Conservation (phyloP, 805 yeast genomes). For the Candida adriatica region DNA sequence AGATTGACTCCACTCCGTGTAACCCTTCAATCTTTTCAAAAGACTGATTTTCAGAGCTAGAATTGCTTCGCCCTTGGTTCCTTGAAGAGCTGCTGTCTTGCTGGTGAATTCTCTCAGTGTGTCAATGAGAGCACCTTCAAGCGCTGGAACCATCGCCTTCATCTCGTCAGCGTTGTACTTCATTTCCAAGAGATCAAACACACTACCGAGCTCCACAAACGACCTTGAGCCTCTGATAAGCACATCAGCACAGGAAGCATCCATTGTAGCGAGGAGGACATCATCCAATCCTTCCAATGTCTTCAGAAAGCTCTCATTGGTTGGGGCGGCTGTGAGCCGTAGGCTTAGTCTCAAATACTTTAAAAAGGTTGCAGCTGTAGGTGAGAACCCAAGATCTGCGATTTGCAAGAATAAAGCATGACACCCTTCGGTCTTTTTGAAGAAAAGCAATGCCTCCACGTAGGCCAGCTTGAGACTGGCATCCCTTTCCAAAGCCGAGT, state of each 20-base stretch:
- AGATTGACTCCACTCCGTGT: conserved; percentile 3
- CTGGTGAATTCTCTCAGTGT: not conserved
- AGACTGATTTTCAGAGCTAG: conserved; percentile 5
- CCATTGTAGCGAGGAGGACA: conserved; percentile 8
- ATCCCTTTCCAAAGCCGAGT: not conserved
- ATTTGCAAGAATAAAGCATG: not conserved
- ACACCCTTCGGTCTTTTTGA: not conserved
- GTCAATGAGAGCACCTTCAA: conserved; percentile 1
- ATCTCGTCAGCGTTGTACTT: conserved; percentile 1
- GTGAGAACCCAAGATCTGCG: not conserved
- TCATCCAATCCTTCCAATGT: conserved; percentile 7
- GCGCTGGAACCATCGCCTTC: not conserved
- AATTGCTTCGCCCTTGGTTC: conserved; percentile 1
- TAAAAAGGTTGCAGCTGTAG: conserved; percentile 2
- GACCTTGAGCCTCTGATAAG: conserved; percentile 3
- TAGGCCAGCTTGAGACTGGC: not conserved
- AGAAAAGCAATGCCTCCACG: not conserved
- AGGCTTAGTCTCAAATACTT: no score
- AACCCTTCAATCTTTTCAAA: conserved; percentile 3
- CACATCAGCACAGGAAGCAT: not conserved
- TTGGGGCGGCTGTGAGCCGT: no score
- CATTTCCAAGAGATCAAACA: conserved; percentile 9
- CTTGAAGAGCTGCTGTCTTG: not conserved
- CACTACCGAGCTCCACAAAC: conserved; percentile 6
- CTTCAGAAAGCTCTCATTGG: not conserved